Evolutionary conservation across 2,329 filamentous ascomycete genomes (phyloP), one percentile per base, ranked within the genome.

Genomic region (Gnomoniopsis sp.): DNA sequence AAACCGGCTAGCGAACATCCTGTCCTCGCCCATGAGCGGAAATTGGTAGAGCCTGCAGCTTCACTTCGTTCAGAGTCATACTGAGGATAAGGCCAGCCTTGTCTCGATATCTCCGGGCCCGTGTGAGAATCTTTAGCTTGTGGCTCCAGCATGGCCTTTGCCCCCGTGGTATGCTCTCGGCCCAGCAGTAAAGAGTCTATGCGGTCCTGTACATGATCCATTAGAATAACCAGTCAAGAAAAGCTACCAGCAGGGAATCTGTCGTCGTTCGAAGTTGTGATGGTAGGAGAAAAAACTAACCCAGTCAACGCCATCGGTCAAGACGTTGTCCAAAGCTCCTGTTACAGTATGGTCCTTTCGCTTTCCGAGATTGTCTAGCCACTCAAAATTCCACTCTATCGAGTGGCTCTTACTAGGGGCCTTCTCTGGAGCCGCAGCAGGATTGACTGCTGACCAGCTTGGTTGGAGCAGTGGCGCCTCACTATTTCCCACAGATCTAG

Each of bases 401-500:
- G 26, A 72, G 67, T 61, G 69, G 66, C 64, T 68, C 62, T 23
- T 56, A 6, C 2, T n/a, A 36, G 14, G 15, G 17, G 21, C 21
- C 49, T 44, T 46, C 48, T 34, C 36, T 41, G 33, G 14, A 17
- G 36, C 19, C 36, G n/a, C n/a, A n/a, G 17, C 46, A 22, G 52
- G 22, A n/a, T 60, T 58, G 12, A 53, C 43, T 6, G 53, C 49
- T 11, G 53, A 59, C 57, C 57, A 59, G 15, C 23, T 33, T 11
- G 38, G 23, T 15, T 38, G 1, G 15, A n/a, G 50, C 15, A 26
- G 10, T 21, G 51, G 38, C 11, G n/a, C 34, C 26, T 30, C 36
- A 15, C 11, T 21, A 6, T 21, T 53, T 10, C 23, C 22, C 22
- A 22, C 17, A n/a, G 30, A 8, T 10, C 12, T 30, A 22, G 33